phyloP scores from a whole-genome alignment of 2,329 filamentous ascomycete genomes.

The Aspergillus clavatus region DNA sequence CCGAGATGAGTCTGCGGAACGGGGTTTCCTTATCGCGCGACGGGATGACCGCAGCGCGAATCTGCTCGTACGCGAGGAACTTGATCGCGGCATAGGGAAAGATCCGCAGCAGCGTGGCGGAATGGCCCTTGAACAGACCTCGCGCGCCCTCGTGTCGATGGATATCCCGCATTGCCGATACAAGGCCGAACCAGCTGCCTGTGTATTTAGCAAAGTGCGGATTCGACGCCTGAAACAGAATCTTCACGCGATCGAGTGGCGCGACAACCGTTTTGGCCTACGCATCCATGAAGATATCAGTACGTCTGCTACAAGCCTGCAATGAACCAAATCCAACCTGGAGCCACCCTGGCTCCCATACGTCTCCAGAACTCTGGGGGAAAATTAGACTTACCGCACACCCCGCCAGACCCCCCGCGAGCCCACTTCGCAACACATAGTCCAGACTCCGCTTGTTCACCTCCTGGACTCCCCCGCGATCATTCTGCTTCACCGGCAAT shows the following conservation, averaged over 20 bases:
- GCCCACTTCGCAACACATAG: constrained; percentile 75
- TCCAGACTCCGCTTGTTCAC: constrained; percentile 69
- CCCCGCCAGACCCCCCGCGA: constrained; percentile 85
- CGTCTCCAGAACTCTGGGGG: not conserved
- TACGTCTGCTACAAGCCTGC: not conserved
- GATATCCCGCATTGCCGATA: constrained; percentile 78
- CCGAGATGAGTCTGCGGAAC: constrained; percentile 55
- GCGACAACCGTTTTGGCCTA: constrained; percentile 94
- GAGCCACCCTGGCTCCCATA: too few species aligned
- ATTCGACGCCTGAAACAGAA: constrained; percentile 93
- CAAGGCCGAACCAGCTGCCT: constrained; percentile 79
- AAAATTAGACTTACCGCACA: constrained; percentile 65
- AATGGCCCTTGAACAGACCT: constrained; percentile 90
- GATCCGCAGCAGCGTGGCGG: constrained; percentile 85
- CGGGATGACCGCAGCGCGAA: constrained; percentile 73
- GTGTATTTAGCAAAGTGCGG: constrained; percentile 92
- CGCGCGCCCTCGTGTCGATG: constrained; percentile 65
- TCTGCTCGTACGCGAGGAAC: constrained; percentile 96
- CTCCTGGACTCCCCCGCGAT: constrained; percentile 31
- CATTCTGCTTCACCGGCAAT: constrained; percentile 10
- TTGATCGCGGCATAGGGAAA: constrained; percentile 98
- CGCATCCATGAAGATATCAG: constrained; percentile 7
- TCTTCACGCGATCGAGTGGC: constrained; percentile 95
- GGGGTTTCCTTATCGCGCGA: constrained; percentile 71
- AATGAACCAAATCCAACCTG: too few species aligned